phyloP scores from a whole-genome alignment of 345 rosid species.

The Populus pruinosa region DNA sequence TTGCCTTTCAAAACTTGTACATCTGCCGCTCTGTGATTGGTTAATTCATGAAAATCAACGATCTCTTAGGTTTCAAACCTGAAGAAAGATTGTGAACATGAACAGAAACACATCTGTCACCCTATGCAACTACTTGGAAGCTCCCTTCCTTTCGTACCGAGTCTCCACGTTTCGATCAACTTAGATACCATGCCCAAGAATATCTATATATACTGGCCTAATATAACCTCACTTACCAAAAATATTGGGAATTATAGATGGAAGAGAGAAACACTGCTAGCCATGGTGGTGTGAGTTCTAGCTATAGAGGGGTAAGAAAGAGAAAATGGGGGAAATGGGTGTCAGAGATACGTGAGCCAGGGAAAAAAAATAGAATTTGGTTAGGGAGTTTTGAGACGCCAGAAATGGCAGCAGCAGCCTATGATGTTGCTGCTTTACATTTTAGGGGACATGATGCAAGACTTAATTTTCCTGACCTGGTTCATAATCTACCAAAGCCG shows the following conservation, averaged over 20 bases:
- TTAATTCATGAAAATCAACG: not conserved
- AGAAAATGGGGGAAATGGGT: constrained; percentile 99
- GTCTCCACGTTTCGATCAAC: not conserved
- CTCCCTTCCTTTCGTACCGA: constrained; percentile 20
- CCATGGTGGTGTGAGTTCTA: constrained; percentile 13
- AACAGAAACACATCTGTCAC: constrained; percentile 12
- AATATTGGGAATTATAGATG: not conserved
- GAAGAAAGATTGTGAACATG: not conserved
- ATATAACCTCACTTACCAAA: not conserved
- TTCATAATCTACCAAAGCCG: constrained; percentile 45
- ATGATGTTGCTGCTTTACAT: constrained; percentile 75
- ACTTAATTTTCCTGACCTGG: constrained; percentile 71
- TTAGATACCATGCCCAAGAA: constrained; percentile 6
- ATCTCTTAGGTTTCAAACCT: not conserved
- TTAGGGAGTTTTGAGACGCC: constrained; percentile 79
- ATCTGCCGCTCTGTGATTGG: not conserved
- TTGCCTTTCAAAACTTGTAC: not conserved
- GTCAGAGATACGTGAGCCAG: constrained; percentile 85
- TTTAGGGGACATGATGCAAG: constrained; percentile 54
- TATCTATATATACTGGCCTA: constrained; percentile 1
- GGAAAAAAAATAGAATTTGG: constrained; percentile 82
- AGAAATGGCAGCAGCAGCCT: constrained; percentile 94
- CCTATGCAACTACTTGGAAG: constrained; percentile 42
- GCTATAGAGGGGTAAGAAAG: constrained; percentile 70
- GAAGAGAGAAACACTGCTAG: not conserved